These are phyloP conservation scores for Cladosporium sp. DNA, from an alignment of 2,329 filamentous ascomycete genomes.

Conservation along the genomic window DNA sequence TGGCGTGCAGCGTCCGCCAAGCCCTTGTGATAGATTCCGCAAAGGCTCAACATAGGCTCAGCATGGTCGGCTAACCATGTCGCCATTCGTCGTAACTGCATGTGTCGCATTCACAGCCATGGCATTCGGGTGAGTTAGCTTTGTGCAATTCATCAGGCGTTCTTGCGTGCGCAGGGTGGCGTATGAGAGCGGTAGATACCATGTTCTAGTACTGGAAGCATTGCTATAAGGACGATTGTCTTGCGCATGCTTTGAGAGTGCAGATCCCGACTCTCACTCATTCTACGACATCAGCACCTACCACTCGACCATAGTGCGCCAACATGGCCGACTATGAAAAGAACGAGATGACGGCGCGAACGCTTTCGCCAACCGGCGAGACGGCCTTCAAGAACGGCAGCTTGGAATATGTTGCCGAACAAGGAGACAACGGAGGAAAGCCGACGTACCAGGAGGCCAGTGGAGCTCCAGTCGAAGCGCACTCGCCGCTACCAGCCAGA, in stretches of 20 bases:
- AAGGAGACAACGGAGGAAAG: slow-evolving; percentile 52
- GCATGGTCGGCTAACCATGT: neutral
- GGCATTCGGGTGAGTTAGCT: neutral
- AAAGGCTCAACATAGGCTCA: neutral
- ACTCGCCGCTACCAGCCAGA: slow-evolving; percentile 61
- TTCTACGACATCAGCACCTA: neutral
- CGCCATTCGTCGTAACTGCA: slow-evolving; percentile 5
- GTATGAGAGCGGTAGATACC: neutral
- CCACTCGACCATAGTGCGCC: neutral
- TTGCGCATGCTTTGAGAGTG: neutral
- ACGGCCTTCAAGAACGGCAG: slow-evolving; percentile 37
- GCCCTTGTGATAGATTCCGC: neutral
- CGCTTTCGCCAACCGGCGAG: slow-evolving; percentile 12
- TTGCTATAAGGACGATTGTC: neutral
- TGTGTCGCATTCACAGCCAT: neutral
- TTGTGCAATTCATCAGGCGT: neutral
- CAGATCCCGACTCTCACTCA: neutral
- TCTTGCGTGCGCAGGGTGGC: slow-evolving; percentile 13
- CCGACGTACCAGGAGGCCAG: slow-evolving; percentile 61
- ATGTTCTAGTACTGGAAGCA: neutral
- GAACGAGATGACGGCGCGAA: slow-evolving; percentile 12
- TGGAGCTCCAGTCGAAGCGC: slow-evolving; percentile 61
- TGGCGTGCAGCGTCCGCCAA: slow-evolving; percentile 15
- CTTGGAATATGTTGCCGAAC: slow-evolving; percentile 45
- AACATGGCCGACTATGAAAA: slow-evolving; percentile 15